These are phyloP conservation scores for Ottelia alismoides DNA, from an alignment of 106 monocot species.

Conservation along the genomic window DNA sequence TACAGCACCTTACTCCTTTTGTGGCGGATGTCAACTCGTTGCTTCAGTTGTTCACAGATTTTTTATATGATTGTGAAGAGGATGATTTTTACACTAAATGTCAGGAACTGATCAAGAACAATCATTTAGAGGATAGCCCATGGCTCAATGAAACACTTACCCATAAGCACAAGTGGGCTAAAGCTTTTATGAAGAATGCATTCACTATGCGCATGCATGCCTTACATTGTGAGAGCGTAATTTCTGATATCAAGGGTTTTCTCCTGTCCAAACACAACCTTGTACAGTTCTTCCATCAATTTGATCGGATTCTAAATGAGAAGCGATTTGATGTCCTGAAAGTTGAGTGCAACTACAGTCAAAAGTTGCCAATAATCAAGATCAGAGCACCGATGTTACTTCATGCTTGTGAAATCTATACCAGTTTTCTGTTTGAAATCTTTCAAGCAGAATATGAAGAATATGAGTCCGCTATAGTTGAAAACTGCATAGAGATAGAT, in stretches of 20 bases:
- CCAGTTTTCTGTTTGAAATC: constrained; percentile 50
- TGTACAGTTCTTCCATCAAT: too few species aligned
- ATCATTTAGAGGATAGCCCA: constrained; percentile 63
- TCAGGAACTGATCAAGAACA: constrained; percentile 44
- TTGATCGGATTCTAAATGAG: too few species aligned
- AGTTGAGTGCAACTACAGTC: too few species aligned
- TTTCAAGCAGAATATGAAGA: constrained; percentile 71
- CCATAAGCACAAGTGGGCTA: constrained; percentile 55
- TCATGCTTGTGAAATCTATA: constrained; percentile 48
- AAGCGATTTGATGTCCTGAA: too few species aligned
- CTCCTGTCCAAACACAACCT: too few species aligned
- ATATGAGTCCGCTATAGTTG: constrained; percentile 52
- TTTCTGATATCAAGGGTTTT: constrained; percentile 38
- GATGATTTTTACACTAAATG: constrained; percentile 51
- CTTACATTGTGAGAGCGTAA: constrained; percentile 41
- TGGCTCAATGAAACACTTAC: constrained; percentile 47
- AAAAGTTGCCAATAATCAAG: too few species aligned
- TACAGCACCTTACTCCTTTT: constrained; percentile 48
- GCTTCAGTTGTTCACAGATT: constrained; percentile 35
- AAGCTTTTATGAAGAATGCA: constrained; percentile 36
- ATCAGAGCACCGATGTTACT: too few species aligned
- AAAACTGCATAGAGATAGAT: constrained; percentile 32
- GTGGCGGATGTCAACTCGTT: constrained; percentile 48
- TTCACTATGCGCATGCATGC: constrained; percentile 62
- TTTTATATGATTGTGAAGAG: constrained; percentile 52